Percentiles rank a stretch among this genome's conserved stretches.
Conservation (phyloP, 208 protist species). For the Trypanosoma platydactyli region DNA sequence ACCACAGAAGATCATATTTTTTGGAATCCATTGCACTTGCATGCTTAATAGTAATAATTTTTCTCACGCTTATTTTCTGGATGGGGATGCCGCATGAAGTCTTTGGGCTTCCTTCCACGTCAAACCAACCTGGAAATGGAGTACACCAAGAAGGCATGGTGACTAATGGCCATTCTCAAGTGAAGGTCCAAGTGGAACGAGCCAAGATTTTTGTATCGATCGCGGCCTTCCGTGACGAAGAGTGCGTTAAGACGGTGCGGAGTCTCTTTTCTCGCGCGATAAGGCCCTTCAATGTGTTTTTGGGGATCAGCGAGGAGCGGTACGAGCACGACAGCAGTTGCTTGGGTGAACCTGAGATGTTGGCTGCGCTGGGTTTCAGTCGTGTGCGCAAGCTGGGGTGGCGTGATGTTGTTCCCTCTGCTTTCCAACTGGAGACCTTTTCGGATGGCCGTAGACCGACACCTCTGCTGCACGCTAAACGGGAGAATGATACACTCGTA, state of each 20-base stretch:
- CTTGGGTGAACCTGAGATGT: neutral
- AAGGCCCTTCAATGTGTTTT: conserved; percentile 60
- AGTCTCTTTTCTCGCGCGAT: conserved; percentile 58
- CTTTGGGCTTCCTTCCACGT: too few relatives aligned
- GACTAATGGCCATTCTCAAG: neutral
- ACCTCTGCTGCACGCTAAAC: conserved; percentile 27
- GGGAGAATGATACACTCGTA: conserved; percentile 21
- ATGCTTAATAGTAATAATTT: too few relatives aligned
- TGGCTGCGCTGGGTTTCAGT: neutral
- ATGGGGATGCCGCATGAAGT: too few relatives aligned
- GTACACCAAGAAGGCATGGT: too few relatives aligned
- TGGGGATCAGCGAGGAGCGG: conserved; percentile 86
- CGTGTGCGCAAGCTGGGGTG: conserved; percentile 16
- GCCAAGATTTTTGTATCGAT: conserved; percentile 90
- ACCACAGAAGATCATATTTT: too few relatives aligned
- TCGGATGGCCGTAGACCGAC: neutral
- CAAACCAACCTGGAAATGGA: too few relatives aligned
- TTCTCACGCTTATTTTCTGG: too few relatives aligned
- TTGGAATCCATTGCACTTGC: too few relatives aligned
- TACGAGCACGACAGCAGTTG: conserved; percentile 36
- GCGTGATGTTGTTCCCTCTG: conserved; percentile 26
- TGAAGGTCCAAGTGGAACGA: conserved; percentile 26
- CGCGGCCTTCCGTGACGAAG: conserved; percentile 80
- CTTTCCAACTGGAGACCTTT: neutral
- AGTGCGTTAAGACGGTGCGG: conserved; percentile 85